Base-by-base conservation (phyloP, 331 rosid species). In the Quercus lobata region DNA sequence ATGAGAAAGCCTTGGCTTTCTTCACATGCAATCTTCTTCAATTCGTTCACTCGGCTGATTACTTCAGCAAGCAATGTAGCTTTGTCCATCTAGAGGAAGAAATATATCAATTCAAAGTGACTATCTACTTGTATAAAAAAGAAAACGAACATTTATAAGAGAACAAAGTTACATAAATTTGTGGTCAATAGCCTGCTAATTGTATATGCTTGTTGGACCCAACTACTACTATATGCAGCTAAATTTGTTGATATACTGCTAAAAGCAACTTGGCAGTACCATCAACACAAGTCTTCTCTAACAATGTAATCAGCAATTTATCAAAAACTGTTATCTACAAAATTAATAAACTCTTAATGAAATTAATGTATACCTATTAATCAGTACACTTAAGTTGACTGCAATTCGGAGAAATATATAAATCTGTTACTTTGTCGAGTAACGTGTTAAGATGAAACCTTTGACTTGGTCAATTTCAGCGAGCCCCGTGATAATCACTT, bases 11-110 rank as follows among this genome's bases (percentile, higher is more conserved):
- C 97, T 74, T 82, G 86, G 83, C 90, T 87, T 74, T 93, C 93
- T 87, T 89, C 96, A 73, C 58, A 73, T 49, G 97, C 95, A 25
- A 79, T 85, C 70, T 85, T 91, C 88, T 92, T 92, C 87, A 92
- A 22, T 65, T 91, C 88, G 74, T 91, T 95, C 79, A 92, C 90
- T 80, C 90, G 92, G 72, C 83, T 81, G 49, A 95, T 84, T 3
- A 91, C 97, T 85, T 90, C 88, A 32, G 90, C 96, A 41, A 95
- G 89, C 73, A 95, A 77, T 29, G 94, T 80, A 22, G 98, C 98
- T 88, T 92, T 92, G 76, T 95, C 97, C 94, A 88, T 92, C 98
- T 95, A 58, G 55, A 46, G 56, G 18, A 29, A 21, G 41, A 9
- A 71, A 35, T 74, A 52, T 4, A 49, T 49, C 2, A 53, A 52